Base-by-base conservation (phyloP, 1,284 basidiomycete genomes). In the Athelia psychrophila region DNA sequence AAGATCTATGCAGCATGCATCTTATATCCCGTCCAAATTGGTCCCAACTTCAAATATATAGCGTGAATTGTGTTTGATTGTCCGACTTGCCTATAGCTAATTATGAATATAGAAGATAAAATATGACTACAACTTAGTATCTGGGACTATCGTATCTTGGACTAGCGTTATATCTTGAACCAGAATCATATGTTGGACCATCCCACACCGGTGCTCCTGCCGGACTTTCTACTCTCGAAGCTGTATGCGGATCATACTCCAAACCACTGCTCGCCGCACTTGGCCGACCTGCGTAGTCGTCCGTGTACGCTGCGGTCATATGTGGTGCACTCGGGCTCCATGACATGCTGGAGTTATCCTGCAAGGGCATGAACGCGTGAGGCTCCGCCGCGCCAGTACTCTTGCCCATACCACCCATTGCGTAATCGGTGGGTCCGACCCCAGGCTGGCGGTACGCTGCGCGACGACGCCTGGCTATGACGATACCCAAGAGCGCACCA, bases 321-420 rank as follows among this genome's bases (percentile, higher is more conserved):
- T 72, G 76, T 18, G 64, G 60, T 18, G 60, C 73, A 59, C 80
- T 83, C 45, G 73, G 70, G 52, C 77, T 76, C 77, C 78, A 80
- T 44, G 74, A 71, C 55, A 72, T 72, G 57, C 78, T 81, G 48
- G 71, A 60, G 58, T 80, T 81, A 58, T 73, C 75, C 58, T 81
- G 78, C 58, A 85, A 61, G 22, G 83, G 83, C 44, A 81, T 68
- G 59, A 84, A 84, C 32, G 79, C 77, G 55, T 80, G 82, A 56
- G 78, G 79, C 64, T 83, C 77, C 57, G 80, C 22, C 15, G 12
- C 20, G 15, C 42, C 42, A 10, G 42, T 16, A 20, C 22, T 12
- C 23, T 16, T 22, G 8, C 48, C 48, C n/a, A 9, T 22, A 23
- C 49, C 44, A 45, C 12, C 30, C 9, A 25, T n/a, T n/a, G n/a